Evolutionary conservation across 1,284 basidiomycete genomes (phyloP), one percentile per base, ranked within the genome.

Genomic region (Singerocomus inundabilis): DNA sequence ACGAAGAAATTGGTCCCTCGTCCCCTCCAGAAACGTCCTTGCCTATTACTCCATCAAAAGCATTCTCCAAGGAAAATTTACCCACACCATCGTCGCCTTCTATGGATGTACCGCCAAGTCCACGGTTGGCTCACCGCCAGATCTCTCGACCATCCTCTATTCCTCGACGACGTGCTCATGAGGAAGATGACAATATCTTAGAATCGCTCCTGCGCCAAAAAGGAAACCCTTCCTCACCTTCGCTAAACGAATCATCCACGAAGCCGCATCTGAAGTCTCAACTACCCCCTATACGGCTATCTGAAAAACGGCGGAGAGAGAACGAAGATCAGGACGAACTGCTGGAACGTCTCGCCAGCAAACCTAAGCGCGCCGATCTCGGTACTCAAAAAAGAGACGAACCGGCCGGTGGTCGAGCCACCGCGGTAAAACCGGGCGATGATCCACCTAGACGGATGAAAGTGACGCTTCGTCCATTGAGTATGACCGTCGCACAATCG

Each of bases 381-480:
- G 68, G 70, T 16, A 60, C 59, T 31, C 70, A 72, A 56, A 80
- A 75, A 61, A 59, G 57, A 29, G 59, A 59, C 28, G 61, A 57
- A 32, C 56, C 51, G 5, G 26, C 44, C 29, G 60, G 64, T 25
- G 62, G 57, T 48, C 63, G 66, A 33, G 63, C 61, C 52, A 49
- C 62, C 44, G 35, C 49, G 25, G 61, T 70, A 45, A 81, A 82
- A 67, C 67, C 70, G 12, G 75, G 76, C 9, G 83, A 85, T 61
- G 84, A 85, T 49, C 79, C 81, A 49, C 81, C 83, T 33, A 88
- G 85, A 72, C 88, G 88, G 70, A 79, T 91, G 61, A 89, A 88
- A 70, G 72, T 91, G 51, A 88, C 81, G 70, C 74, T 89, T 51
- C 80, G 81, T 25, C 68, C 74, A 12, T 68, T 73, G n/a, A 72